phyloP scores from a whole-genome alignment of 768 basidiomycete species.

The Austroboletus eburneus region DNA sequence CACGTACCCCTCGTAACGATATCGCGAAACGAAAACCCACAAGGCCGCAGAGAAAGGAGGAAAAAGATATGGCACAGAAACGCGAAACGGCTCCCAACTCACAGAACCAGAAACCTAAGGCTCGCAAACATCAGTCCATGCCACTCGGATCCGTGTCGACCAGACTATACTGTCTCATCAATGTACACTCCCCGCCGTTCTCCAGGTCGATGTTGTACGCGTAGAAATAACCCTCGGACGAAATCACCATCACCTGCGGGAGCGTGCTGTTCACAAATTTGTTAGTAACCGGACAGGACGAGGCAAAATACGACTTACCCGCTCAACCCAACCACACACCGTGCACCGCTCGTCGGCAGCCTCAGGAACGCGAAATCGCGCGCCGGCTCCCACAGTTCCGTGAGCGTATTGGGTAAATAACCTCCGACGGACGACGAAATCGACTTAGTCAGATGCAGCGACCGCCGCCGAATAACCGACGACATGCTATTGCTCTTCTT shows the following conservation, averaged over 20 bases:
- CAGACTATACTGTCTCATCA: constrained; percentile 88
- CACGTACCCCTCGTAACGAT: too few relatives aligned
- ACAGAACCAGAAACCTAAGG: not conserved
- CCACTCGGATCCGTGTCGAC: constrained; percentile 27
- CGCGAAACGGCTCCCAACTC: too few relatives aligned
- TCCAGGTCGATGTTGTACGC: constrained; percentile 95
- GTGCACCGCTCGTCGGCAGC: constrained; percentile 70
- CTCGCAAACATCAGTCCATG: constrained; percentile 25
- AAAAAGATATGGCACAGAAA: not conserved
- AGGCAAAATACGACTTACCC: constrained; percentile 49
- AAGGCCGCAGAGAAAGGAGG: not conserved
- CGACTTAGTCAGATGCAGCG: constrained; percentile 69
- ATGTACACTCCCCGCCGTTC: constrained; percentile 88
- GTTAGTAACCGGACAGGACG: not conserved
- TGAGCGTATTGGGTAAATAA: constrained; percentile 82
- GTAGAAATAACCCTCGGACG: constrained; percentile 94
- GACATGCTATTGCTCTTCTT: constrained; percentile 55
- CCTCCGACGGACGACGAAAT: constrained; percentile 78
- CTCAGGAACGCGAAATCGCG: constrained; percentile 91
- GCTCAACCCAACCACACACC: constrained; percentile 86
- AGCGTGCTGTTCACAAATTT: constrained; percentile 55
- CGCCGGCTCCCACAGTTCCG: constrained; percentile 96
- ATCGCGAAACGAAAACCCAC: not conserved
- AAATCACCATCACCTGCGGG: constrained; percentile 96
- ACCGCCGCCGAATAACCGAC: constrained; percentile 63